phyloP scores from a whole-genome alignment of 495 filamentous ascomycete species.

The Penicillium pulvis region DNA sequence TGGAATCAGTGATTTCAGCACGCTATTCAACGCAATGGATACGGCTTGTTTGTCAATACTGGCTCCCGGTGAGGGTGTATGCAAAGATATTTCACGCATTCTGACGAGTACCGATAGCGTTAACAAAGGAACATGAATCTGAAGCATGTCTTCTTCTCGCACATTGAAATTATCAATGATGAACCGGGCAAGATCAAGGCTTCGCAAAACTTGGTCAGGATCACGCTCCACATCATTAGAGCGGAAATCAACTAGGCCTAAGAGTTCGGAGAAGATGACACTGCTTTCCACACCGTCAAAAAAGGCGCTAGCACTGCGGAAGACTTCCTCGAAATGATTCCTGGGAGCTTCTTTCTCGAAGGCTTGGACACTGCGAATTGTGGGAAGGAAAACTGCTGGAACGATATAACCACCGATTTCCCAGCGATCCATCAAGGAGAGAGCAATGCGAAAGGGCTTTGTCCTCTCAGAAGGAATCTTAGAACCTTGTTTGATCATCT shows the following conservation, averaged over 20 bases:
- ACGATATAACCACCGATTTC: constrained; percentile 91
- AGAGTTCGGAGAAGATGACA: constrained; percentile 85
- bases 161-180: constrained; percentile 89
- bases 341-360: constrained; percentile 65
- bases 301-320: constrained; percentile 90
- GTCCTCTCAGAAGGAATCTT: constrained; percentile 67
- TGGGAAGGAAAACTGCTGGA: constrained; percentile 81
- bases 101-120: constrained; percentile 68
- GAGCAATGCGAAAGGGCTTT: constrained; percentile 85
- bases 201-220: constrained; percentile 46
- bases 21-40: constrained; percentile 31
- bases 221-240: constrained; percentile 35
- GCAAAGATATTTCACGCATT: constrained; percentile 32
- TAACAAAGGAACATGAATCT: constrained; percentile 78
- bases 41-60: constrained; percentile 25
- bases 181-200: constrained; percentile 75
- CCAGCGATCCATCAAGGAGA: constrained; percentile 97
- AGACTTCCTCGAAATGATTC: constrained; percentile 77
- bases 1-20: constrained; percentile 45
- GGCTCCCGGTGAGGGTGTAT: constrained; percentile 7
- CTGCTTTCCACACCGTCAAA: constrained; percentile 96
- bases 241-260: constrained; percentile 49
- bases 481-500: constrained; percentile 66
- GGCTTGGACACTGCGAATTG: constrained; percentile 72
- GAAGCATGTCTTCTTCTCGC: constrained; percentile 92